These are phyloP conservation scores for Termitomyces sp. DNA, from an alignment of 768 basidiomycete genomes.

Conservation along the genomic window DNA sequence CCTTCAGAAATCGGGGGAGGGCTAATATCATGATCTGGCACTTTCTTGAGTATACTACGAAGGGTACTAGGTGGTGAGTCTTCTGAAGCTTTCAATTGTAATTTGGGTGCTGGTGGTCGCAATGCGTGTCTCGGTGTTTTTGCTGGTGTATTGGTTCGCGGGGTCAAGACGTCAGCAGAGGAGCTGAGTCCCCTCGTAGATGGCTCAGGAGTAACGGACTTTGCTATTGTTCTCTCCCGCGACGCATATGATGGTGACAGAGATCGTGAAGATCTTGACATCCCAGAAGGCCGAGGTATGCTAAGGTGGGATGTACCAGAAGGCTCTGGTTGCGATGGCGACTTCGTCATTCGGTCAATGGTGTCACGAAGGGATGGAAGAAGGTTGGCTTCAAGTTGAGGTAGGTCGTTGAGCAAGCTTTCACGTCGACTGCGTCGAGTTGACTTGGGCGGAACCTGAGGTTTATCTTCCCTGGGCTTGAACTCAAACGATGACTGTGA, in stretches of 20 bases:
- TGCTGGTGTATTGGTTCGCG: conserved; percentile 25
- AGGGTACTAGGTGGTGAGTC: conserved; percentile 22
- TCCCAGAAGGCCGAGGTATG: conserved; percentile 2
- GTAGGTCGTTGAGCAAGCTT: conserved; percentile 47
- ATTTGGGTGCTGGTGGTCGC: conserved; percentile 28
- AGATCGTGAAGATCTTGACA: conserved; percentile 7
- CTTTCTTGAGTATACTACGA: conserved; percentile 23
- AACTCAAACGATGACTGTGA: conserved; percentile 29
- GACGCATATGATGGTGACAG: conserved; percentile 11
- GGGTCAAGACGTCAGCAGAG: conserved; percentile 18
- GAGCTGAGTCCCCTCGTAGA: not conserved
- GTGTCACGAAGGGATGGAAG: conserved; percentile 70
- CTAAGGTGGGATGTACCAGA: conserved; percentile 6
- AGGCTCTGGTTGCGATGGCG: conserved; percentile 29
- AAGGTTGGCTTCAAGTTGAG: conserved; percentile 57
- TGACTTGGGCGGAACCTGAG: conserved; percentile 8
- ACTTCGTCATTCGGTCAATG: conserved; percentile 66
- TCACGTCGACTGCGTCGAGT: conserved; percentile 22
- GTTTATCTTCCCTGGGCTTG: conserved; percentile 13
- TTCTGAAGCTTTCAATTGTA: conserved; percentile 8
- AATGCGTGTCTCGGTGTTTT: conserved; percentile 35
- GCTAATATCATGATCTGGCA: not conserved
- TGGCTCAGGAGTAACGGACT: conserved; percentile 3
- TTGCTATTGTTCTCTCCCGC: not conserved
- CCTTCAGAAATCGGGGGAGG: conserved; percentile 4